Evolutionary conservation across 768 basidiomycete species (phyloP).

Genomic region (Cytidiella melzeri): DNA sequence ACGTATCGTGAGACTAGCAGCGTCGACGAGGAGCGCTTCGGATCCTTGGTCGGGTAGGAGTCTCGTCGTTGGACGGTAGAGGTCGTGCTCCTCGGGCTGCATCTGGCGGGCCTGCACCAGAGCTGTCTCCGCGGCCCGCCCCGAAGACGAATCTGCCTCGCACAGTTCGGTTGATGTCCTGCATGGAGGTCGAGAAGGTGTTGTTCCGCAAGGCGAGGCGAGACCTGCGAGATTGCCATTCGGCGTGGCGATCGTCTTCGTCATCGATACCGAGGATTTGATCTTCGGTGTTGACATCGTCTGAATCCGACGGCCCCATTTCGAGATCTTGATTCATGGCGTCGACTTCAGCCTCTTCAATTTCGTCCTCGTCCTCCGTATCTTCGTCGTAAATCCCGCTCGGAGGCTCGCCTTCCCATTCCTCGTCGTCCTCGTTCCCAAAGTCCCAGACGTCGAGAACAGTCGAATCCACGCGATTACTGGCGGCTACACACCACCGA

Average conservation of each 20-base stretch:
- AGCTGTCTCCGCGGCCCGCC: background rate
- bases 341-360: conserved; percentile 54
- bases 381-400: conserved; percentile 70
- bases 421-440: conserved; percentile 65
- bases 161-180: background rate
- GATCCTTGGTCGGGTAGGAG: conserved; percentile 56
- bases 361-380: conserved; percentile 48
- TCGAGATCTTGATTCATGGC: conserved; percentile 58
- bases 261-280: conserved; percentile 17
- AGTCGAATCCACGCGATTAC: conserved; percentile 71
- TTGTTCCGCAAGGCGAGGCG: conserved; percentile 1
- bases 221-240: conserved; percentile 11
- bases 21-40: conserved; percentile 38
- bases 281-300: conserved; percentile 22
- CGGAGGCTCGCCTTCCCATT: conserved; percentile 76
- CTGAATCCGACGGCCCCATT: conserved; percentile 16
- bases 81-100: conserved; percentile 28
- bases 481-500: conserved; percentile 91
- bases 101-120: conserved; percentile 11
- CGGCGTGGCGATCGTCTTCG: conserved; percentile 18
- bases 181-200: background rate
- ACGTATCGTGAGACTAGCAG: conserved; percentile 30
- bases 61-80: conserved; percentile 41
- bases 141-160: conserved; percentile 9
- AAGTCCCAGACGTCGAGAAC: conserved; percentile 91